These are phyloP conservation scores for Pythium scleroteichum DNA, from an alignment of 352 stramenopile genomes.

Conservation along the genomic window DNA sequence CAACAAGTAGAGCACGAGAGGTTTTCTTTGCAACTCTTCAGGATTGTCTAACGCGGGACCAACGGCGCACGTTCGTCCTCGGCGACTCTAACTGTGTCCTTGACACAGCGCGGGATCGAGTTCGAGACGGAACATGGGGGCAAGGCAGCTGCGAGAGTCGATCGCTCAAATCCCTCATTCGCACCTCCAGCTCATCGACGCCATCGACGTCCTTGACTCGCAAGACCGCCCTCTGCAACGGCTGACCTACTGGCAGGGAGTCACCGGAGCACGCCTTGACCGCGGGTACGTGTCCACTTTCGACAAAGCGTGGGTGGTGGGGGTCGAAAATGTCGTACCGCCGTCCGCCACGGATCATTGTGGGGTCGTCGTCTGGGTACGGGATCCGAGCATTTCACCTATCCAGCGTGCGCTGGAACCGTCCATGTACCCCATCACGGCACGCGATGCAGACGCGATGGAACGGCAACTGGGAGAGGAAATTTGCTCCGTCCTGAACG, in stretches of 20 bases:
- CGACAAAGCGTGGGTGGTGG: neutral
- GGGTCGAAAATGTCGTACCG: neutral
- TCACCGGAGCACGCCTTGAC: neutral
- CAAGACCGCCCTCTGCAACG: too few species aligned
- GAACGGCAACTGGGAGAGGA: neutral
- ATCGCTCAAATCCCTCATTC: too few species aligned
- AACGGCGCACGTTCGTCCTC: too few species aligned
- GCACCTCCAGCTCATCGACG: neutral
- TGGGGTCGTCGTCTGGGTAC: neutral
- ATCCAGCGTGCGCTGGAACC: neutral
- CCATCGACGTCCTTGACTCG: neutral
- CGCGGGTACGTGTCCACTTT: neutral
- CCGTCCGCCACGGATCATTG: neutral
- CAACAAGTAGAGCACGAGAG: too few species aligned
- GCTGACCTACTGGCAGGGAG: slow-evolving; percentile 8
- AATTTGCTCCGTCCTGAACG: neutral
- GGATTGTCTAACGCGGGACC: too few species aligned
- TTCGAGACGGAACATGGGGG: too few species aligned
- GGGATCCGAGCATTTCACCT: neutral
- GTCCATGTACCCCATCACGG: neutral
- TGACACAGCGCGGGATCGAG: too few species aligned
- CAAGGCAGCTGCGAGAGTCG: too few species aligned
- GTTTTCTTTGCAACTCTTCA: too few species aligned
- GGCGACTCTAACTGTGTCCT: too few species aligned
- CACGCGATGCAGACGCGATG: neutral